Percentiles rank a stretch among this genome's conserved stretches.
These are phyloP conservation scores for Heliocybe sulcata DNA, from an alignment of 1,284 basidiomycete genomes.

Conservation along the genomic window DNA sequence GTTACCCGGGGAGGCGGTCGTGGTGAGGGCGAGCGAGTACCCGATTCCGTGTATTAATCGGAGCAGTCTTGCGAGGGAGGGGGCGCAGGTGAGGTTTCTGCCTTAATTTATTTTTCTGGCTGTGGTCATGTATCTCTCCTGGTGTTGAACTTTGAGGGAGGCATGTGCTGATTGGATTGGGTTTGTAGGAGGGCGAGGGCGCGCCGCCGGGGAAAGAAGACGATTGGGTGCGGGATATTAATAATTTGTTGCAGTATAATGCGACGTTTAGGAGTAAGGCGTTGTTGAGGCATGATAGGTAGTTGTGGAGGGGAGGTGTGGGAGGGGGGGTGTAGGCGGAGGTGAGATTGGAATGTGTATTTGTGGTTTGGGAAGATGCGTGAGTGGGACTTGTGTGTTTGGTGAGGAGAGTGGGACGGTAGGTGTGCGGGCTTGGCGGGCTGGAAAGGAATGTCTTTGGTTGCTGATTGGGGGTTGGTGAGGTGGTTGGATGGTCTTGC, in stretches of 20 bases:
- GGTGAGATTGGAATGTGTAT: no score
- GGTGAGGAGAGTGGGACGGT: no score
- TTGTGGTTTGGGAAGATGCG: no score
- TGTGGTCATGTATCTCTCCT: not conserved
- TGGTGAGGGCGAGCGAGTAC: slow-evolving; percentile 79
- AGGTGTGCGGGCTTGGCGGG: no score
- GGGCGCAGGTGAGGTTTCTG: slow-evolving; percentile 17
- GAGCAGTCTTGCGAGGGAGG: slow-evolving; percentile 49
- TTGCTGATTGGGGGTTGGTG: no score
- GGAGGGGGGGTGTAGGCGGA: no score
- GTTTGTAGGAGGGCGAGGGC: slow-evolving; percentile 19
- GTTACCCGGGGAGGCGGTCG: slow-evolving; percentile 78
- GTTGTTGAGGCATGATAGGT: slow-evolving; percentile 53
- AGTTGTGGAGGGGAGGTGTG: not conserved
- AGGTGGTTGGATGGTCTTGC: no score
- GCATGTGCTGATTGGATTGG: slow-evolving; percentile 22
- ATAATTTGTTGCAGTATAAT: slow-evolving; percentile 88
- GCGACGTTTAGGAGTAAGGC: slow-evolving; percentile 88
- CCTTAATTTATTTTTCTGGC: not conserved
- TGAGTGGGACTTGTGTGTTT: no score
- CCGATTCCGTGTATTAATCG: slow-evolving; percentile 93
- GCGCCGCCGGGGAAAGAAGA: slow-evolving; percentile 69
- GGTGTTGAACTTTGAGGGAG: no score
- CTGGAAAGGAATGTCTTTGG: no score
- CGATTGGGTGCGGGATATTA: slow-evolving; percentile 96